A percentile compares a stretch with the other conserved stretches of the same genome.
These are phyloP conservation scores for Lepidium aucheri DNA, from an alignment of 345 rosid species.

Conservation along the genomic window DNA sequence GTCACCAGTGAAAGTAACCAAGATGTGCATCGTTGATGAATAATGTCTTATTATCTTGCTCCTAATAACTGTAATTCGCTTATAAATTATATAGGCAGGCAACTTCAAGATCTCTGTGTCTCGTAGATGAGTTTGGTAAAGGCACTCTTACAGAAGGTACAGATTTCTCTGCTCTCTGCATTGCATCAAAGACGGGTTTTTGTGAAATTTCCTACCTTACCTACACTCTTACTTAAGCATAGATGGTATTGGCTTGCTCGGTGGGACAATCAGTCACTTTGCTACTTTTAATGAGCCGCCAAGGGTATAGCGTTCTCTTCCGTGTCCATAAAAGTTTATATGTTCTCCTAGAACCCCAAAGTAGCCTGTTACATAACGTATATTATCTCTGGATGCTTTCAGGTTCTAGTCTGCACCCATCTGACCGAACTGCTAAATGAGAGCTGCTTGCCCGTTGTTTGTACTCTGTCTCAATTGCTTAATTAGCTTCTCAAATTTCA, in stretches of 20 bases:
- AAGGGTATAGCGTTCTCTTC: constrained; percentile 49
- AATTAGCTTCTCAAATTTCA: not conserved
- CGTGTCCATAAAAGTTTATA: not conserved
- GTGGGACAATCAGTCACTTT: constrained; percentile 81
- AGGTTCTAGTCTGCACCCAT: constrained; percentile 92
- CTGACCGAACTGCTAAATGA: constrained; percentile 70
- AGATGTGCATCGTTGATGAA: not conserved
- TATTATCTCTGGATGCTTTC: constrained; percentile 2
- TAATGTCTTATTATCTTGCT: not conserved
- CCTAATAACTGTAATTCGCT: not conserved
- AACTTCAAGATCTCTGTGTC: constrained; percentile 81
- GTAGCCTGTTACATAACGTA: not conserved
- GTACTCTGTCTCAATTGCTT: constrained; percentile 13
- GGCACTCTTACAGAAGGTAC: constrained; percentile 93
- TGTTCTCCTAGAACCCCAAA: not conserved
- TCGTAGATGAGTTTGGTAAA: constrained; percentile 97
- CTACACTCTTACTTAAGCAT: constrained; percentile 13
- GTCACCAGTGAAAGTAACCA: constrained; percentile 1
- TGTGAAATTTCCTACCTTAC: not conserved
- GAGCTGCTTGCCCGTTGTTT: constrained; percentile 65
- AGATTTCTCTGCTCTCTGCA: not conserved
- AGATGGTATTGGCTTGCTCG: constrained; percentile 98
- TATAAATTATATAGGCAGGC: constrained; percentile 55
- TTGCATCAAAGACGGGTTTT: not conserved
- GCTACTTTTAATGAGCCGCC: constrained; percentile 57